These are phyloP conservation scores for Aspergillus neotritici DNA, from an alignment of 2,329 filamentous ascomycete genomes.

Conservation along the genomic window DNA sequence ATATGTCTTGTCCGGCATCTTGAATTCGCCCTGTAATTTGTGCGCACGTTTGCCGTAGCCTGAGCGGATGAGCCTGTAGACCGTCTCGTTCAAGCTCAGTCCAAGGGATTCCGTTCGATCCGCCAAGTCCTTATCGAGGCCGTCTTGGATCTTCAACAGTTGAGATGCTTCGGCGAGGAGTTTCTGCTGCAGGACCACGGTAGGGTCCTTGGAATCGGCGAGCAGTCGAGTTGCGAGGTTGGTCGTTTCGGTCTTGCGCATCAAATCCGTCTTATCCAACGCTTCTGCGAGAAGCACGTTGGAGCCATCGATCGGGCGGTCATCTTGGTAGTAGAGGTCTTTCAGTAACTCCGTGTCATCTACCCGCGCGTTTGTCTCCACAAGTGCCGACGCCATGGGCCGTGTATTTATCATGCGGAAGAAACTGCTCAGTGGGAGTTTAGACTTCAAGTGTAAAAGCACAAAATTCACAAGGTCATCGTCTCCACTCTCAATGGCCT, in stretches of 20 bases:
- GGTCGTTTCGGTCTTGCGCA: slow-evolving; percentile 75
- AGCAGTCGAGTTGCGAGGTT: slow-evolving; percentile 79
- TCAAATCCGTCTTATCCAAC: slow-evolving; percentile 63
- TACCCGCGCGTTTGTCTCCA: slow-evolving; percentile 75
- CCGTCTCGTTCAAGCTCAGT: slow-evolving; percentile 81
- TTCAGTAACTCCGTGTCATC: slow-evolving; percentile 81
- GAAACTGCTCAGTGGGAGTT: slow-evolving; percentile 82
- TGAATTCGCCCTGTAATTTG: slow-evolving; percentile 88
- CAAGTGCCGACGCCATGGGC: slow-evolving; percentile 78
- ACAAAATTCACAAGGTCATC: slow-evolving; percentile 90
- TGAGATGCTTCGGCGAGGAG: slow-evolving; percentile 73
- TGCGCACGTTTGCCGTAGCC: slow-evolving; percentile 79
- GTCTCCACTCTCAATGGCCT: slow-evolving; percentile 92
- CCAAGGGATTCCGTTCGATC: slow-evolving; percentile 62
- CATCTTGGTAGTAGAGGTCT: slow-evolving; percentile 95
- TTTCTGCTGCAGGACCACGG: slow-evolving; percentile 60
- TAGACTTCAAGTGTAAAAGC: slow-evolving; percentile 79
- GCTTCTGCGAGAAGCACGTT: slow-evolving; percentile 83
- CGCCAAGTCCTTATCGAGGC: slow-evolving; percentile 76
- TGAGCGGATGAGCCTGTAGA: slow-evolving; percentile 77
- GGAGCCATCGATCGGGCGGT: slow-evolving; percentile 80
- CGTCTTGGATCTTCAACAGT: slow-evolving; percentile 78
- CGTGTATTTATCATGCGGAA: slow-evolving; percentile 85
- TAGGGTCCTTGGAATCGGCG: slow-evolving; percentile 72
- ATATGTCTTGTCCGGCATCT: slow-evolving; percentile 80